Evolutionary conservation across 2,329 filamentous ascomycete species (phyloP), one percentile per base, ranked within the genome.

Genomic region (Metarhizium sp.): DNA sequence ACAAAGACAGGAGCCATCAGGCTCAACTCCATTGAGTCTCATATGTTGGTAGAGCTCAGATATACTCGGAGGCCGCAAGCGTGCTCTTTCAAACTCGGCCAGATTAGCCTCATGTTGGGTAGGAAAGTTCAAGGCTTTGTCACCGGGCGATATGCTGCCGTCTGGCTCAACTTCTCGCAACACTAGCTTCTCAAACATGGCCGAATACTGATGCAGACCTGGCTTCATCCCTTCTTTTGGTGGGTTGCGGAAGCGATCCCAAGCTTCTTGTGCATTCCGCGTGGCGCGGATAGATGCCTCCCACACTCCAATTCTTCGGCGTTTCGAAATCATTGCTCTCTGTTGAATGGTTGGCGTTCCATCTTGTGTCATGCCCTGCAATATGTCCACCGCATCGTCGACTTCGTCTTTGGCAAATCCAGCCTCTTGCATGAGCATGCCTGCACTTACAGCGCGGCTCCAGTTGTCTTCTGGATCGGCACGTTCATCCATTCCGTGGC

Each of bases 11-110:
- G 71, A 66, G 1, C 74, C 75, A 4, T 70, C 64, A 0, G 84
- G 80, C 6, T 65, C 68, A 20, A 86, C 64, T 1, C 76, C 74
- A 2, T 73, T 71, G 1, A 63, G 64, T 13, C 71, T 64, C 81
- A 91, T 87, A 46, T 76, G 72, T 11, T 74, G 64, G 57, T 86
- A 87, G 4, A 92, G 72, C 52, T 79, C 73, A 4, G 75, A 69
- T 11, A 84, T 69, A 1, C 73, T 77, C 2, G 87, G 87, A 1
- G 86, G 81, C 14, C 75, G 72, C 47, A 83, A 71, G n/a, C 81
- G 76, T 43, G 82, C 78, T 60, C 81, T 81, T 56, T 88, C 86
- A 54, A 84, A 81, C n/a, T 84, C 78, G 57, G 76, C 87, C 63
- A 76, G 78, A 67, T 77, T 88, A 67, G 73, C 71, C 13, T 70